Evolutionary conservation across 345 rosid species (phyloP).

Genomic region (Arabidopsis arenosa): DNA sequence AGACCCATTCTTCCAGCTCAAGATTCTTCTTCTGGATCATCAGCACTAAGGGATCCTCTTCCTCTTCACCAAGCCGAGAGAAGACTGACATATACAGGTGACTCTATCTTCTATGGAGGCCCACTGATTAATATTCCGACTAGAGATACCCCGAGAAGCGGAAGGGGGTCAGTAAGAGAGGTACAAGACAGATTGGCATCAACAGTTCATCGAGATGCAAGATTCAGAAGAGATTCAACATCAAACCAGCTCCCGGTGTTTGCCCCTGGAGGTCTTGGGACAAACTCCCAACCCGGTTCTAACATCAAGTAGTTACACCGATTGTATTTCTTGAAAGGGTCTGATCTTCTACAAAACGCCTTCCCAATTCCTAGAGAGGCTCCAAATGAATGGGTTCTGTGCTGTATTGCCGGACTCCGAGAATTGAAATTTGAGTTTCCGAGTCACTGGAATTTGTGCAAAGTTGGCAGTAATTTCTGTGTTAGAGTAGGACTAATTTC

Average conservation of each 20-base stretch:
- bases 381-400: not conserved
- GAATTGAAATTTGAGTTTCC: not conserved
- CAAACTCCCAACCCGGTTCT: slow-evolving; percentile 54
- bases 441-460: slow-evolving; percentile 19
- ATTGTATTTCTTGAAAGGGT: not conserved
- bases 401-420: slow-evolving; percentile 12
- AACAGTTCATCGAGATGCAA: slow-evolving; percentile 65
- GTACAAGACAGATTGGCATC: slow-evolving; percentile 60
- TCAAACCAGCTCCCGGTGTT: slow-evolving; percentile 93
- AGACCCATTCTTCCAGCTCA: slow-evolving; percentile 52
- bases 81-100: slow-evolving; percentile 78
- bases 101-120: slow-evolving; percentile 90
- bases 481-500: not conserved
- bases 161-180: slow-evolving; percentile 55
- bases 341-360: slow-evolving; percentile 5
- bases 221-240: slow-evolving; percentile 75
- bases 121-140: slow-evolving; percentile 67
- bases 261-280: slow-evolving; percentile 56
- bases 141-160: slow-evolving; percentile 60
- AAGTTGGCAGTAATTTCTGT: not conserved
- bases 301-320: slow-evolving; percentile 48
- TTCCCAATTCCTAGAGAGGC: slow-evolving; percentile 29
- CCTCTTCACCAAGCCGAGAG: slow-evolving; percentile 59
- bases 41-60: slow-evolving; percentile 50
- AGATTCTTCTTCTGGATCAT: slow-evolving; percentile 45